Base-by-base conservation (phyloP, 148 eudicot genomes). In the Chenopodium suecicum region DNA sequence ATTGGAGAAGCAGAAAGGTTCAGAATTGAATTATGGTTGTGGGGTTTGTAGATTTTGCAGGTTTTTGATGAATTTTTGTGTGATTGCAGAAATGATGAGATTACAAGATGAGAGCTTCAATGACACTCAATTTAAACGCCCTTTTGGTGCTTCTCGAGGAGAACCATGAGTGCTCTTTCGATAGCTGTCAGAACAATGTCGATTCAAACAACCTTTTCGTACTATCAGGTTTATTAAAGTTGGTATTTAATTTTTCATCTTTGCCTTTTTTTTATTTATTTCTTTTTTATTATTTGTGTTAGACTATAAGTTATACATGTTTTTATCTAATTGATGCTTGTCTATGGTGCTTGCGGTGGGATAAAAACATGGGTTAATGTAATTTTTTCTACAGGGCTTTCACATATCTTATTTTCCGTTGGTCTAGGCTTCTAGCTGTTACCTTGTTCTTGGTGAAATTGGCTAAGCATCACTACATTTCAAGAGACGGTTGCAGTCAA, bases 401-500 rank as follows among this genome's bases (percentile, higher is more conserved):
- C 44, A 37, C 0, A 37, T 6, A 37, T 37, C 44, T 75, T 81
- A 37, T 47, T 80, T 76, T 86, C 62, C 41, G 71, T 78, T 79
- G 58, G 82, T 86, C 46, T 37, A 37, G 41, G 41, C 41, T 37
- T 37, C 41, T 82, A 97, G 99, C 79, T 97, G 97, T 81, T 91
- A 92, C 87, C 97, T 97, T 87, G 93, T 94, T 83, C 90, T 96
- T 70, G 99, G 98, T 66, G 93, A 97, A 77, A 88, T 90, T 82
- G 91, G 89, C 80, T 84, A 90, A 78, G 97, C 99, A 80, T 87
- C 87, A 32, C 67, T 32, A 74, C 85, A 89, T 88, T 94, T 89
- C 85, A 85, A 83, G 88, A 90, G 87, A 79, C 84, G 94, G 82
- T 88, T 94, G 89, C 92, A 97, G 79, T 83, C 89, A 68, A 79